phyloP scores from a whole-genome alignment of 2,329 filamentous ascomycete genomes.

The Teratosphaeria zuluensis region DNA sequence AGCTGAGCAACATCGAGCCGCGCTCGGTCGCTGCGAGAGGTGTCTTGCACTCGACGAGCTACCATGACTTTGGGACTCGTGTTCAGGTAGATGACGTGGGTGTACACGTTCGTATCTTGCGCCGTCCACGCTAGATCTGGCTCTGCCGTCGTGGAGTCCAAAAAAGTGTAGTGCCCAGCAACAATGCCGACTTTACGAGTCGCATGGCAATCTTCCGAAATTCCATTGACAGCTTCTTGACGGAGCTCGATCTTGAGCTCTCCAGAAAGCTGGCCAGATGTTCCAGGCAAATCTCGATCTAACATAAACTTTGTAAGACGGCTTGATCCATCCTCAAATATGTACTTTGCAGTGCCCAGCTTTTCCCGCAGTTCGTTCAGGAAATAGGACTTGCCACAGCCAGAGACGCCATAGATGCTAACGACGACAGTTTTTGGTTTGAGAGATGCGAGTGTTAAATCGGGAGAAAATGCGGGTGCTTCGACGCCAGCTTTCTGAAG shows the following conservation, averaged over 20 bases:
- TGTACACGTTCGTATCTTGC: slow-evolving; percentile 40
- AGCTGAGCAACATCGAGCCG: slow-evolving; percentile 19
- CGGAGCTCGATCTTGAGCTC: slow-evolving; percentile 33
- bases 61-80: slow-evolving; percentile 20
- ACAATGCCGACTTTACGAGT: slow-evolving; percentile 38
- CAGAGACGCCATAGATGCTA: slow-evolving; percentile 47
- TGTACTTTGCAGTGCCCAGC: slow-evolving; percentile 29
- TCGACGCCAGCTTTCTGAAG: background rate
- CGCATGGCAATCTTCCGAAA: slow-evolving; percentile 29
- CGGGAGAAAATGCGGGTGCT: background rate
- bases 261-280: slow-evolving; percentile 35
- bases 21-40: slow-evolving; percentile 20
- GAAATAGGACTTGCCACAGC: slow-evolving; percentile 44
- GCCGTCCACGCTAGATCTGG: background rate
- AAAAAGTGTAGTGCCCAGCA: slow-evolving; percentile 49
- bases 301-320: slow-evolving; percentile 34
- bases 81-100: slow-evolving; percentile 51
- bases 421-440: slow-evolving; percentile 28
- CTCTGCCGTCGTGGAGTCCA: slow-evolving; percentile 29
- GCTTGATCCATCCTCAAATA: slow-evolving; percentile 45
- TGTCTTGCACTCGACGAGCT: slow-evolving; percentile 30
- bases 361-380: slow-evolving; percentile 32
- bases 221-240: slow-evolving; percentile 36
- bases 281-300: slow-evolving; percentile 34
- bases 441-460: background rate